Evolutionary conservation across 345 rosid species (phyloP).

Genomic region (Rubroshorea leprosula): DNA sequence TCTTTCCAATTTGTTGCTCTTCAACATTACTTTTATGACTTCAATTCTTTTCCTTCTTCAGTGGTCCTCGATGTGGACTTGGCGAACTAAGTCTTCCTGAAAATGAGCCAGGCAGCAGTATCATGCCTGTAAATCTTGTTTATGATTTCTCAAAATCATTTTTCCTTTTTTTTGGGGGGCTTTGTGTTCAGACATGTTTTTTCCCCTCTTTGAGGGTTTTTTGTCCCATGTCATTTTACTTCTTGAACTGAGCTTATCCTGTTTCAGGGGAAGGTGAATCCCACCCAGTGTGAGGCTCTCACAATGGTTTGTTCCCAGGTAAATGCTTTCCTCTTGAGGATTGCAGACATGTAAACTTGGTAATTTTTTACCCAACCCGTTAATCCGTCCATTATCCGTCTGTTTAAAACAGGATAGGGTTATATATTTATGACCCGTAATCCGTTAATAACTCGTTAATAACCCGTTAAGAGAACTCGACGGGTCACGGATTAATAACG

Average conservation of each 20-base stretch:
- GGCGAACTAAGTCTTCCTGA: conserved; percentile 98
- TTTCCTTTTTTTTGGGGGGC: conserved; percentile 10
- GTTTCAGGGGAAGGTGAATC: conserved; percentile 95
- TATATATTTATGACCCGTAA: too few species aligned
- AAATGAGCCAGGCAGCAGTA: conserved; percentile 99
- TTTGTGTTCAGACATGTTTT: not conserved
- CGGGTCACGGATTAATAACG: too few species aligned
- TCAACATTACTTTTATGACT: conserved; percentile 16
- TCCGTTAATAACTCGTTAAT: too few species aligned
- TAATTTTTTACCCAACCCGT: conserved; percentile 8
- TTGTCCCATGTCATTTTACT: conserved; percentile 12
- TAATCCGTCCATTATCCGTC: too few species aligned
- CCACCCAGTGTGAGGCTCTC: conserved; percentile 97
- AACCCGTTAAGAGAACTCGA: too few species aligned
- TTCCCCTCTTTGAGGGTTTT: conserved; percentile 7
- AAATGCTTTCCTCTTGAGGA: too few species aligned
- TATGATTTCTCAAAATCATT: conserved; percentile 11
- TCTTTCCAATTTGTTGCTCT: conserved; percentile 1
- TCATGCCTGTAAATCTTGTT: conserved; percentile 94
- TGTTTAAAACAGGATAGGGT: too few species aligned
- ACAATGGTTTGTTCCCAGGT: conserved; percentile 99
- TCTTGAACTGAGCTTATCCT: conserved; percentile 11
- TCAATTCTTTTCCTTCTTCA: conserved; percentile 29
- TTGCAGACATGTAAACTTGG: too few species aligned
- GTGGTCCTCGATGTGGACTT: conserved; percentile 98